Conservation (phyloP, 768 basidiomycete genomes). For the Cyclocybe cylindracea region DNA sequence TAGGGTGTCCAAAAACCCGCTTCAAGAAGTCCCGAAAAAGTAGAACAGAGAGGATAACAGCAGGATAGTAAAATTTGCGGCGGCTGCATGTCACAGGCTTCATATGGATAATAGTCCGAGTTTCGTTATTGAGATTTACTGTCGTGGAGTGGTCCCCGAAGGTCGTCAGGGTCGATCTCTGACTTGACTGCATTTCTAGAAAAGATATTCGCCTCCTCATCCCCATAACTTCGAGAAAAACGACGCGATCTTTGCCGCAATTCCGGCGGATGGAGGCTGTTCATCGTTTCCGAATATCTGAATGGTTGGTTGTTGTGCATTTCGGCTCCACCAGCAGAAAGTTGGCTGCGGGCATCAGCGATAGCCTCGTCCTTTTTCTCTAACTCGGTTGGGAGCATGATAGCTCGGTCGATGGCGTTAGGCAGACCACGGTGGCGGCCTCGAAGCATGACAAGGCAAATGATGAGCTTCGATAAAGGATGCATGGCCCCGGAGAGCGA, state of each 20-base stretch:
- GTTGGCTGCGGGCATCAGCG: conserved; percentile 4
- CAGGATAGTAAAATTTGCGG: too few relatives aligned
- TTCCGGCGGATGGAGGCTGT: conserved; percentile 9
- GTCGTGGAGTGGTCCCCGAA: not conserved
- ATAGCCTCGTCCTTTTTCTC: conserved; percentile 26
- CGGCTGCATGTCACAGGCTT: too few relatives aligned
- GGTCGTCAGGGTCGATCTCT: too few relatives aligned
- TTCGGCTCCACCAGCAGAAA: not conserved
- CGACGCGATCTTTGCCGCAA: conserved; percentile 14
- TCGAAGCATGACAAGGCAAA: conserved; percentile 90
- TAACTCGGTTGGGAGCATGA: conserved; percentile 76
- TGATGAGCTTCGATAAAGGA: conserved; percentile 83
- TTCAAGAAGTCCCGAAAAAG: too few relatives aligned
- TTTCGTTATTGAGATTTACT: too few relatives aligned
- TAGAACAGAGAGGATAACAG: too few relatives aligned
- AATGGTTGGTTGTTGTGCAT: conserved; percentile 3
- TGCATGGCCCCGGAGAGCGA: conserved; percentile 79
- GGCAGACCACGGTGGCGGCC: conserved; percentile 90
- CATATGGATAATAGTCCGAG: too few relatives aligned
- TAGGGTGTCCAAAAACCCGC: too few relatives aligned
- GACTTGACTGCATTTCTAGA: not conserved
- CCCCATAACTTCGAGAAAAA: not conserved
- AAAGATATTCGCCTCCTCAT: conserved; percentile 1
- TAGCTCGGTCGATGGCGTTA: conserved; percentile 85
- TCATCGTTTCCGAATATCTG: conserved; percentile 16